phyloP scores from a whole-genome alignment of 2,329 filamentous ascomycete genomes.

The Trichoderma sp. region DNA sequence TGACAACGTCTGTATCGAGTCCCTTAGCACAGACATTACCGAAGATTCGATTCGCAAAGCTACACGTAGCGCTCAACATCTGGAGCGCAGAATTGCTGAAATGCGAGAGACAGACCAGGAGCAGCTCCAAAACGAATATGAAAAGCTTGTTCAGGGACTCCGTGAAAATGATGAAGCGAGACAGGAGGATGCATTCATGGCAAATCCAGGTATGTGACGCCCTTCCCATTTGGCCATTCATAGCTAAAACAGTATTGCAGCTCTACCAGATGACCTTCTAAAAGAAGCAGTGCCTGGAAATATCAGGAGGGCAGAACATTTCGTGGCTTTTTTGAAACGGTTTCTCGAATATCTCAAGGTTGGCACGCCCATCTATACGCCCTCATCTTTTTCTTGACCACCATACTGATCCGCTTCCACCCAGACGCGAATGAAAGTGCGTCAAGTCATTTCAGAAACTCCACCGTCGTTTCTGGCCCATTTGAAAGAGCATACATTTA shows the following conservation, averaged over 20 bases:
- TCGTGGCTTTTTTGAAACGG: conserved; percentile 88
- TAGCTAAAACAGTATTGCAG: conserved; percentile 36
- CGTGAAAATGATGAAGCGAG: conserved; percentile 84
- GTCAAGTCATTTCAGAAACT: conserved; percentile 95
- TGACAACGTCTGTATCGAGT: conserved; percentile 98
- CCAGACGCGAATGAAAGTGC: conserved; percentile 93
- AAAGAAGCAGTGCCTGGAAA: conserved; percentile 97
- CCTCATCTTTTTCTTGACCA: too few relatives aligned
- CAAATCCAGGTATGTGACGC: conserved; percentile 64
- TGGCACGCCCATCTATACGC: background rate
- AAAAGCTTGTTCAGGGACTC: conserved; percentile 89
- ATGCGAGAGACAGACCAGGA: conserved; percentile 96
- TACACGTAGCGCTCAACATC: conserved; percentile 82
- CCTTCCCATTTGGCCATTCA: background rate
- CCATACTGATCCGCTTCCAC: background rate
- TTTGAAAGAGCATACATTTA: conserved; percentile 93
- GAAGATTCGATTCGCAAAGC: conserved; percentile 92
- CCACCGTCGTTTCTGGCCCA: conserved; percentile 91
- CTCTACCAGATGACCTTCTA: conserved; percentile 86
- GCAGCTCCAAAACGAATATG: conserved; percentile 91
- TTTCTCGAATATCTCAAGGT: conserved; percentile 96
- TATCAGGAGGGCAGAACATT: conserved; percentile 92
- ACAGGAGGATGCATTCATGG: conserved; percentile 94
- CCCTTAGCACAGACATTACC: conserved; percentile 92
- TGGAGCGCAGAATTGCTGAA: conserved; percentile 86